Evolutionary conservation across 192 early-diverging fungal species (phyloP), one percentile per base, ranked within the genome.

Genomic region (Allomyces javanicus): DNA sequence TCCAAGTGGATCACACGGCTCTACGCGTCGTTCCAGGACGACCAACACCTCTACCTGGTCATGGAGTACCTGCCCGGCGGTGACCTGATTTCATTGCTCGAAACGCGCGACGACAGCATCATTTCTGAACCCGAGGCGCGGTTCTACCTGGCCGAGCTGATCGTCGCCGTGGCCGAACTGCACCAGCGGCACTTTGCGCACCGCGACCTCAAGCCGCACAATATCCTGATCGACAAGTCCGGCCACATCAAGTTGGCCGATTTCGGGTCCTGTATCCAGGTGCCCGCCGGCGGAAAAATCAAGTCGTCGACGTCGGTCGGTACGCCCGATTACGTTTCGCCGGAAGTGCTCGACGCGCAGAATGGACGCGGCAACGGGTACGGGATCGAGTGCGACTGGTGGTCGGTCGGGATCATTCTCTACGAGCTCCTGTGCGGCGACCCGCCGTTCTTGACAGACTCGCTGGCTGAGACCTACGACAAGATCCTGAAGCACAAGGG

Each of bases 1-100:
- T 95, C 95, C 17, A 86, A 86, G 50, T 99, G 95, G 95, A 92
- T 99, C 4, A 95, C 97, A 9, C 93, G 95, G 71, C 80, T 99
- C 45, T 97, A 90, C 72, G 97, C 92, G 73, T 97, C 95, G 24
- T 99, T 99, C 77, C 97, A 99, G 77, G 95, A 97, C 71, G 67
- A 86, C 19, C 77, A 84, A 64, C 92, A 91, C 72, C 81, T 99
- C 44, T 99, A 99, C 71, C 77, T 99, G 65, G 91, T 99, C 74
- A 99, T 99, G 97, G 97, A 99, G 80, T 99, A 97, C 66, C 74
- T 95, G 67, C 94, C 97, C 0, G 97, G 97, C 50, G 97, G 97
- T 61, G 97, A 99, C 76, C 79, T 99, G 81, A 97, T 99, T 94
- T 94, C 92, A 14, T 93, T 97, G 93, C 78, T 99, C 65, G 97